Evolutionary conservation across 2,329 filamentous ascomycete species (phyloP).

Genomic region (Botrytis medusae): DNA sequence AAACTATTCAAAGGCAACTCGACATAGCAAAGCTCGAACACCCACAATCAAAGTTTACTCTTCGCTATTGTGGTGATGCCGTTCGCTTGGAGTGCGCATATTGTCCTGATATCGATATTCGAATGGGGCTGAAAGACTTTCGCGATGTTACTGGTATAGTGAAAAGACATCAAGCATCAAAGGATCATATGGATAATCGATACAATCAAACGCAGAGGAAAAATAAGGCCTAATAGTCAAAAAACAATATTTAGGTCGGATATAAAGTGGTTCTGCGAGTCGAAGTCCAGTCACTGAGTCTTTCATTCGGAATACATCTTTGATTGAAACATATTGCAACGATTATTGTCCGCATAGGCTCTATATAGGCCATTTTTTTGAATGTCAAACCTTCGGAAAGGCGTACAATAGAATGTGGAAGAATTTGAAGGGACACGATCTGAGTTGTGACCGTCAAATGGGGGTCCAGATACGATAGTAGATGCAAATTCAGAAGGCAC

Average conservation of each 20-base stretch:
- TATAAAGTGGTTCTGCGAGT: not conserved
- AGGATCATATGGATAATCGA: not conserved
- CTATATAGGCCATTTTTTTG: not conserved
- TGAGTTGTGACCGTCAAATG: not conserved
- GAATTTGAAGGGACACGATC: not conserved
- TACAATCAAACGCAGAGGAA: not conserved
- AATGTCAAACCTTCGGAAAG: too few relatives aligned
- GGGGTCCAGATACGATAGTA: too few relatives aligned
- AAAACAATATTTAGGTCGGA: not conserved
- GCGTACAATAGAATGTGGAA: not conserved
- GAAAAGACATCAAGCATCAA: not conserved
- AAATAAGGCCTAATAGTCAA: not conserved
- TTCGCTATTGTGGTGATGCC: too few relatives aligned
- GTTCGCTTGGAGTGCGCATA: not conserved
- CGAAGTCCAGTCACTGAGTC: not conserved
- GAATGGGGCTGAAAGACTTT: not conserved
- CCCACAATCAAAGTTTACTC: not conserved
- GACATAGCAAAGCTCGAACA: not conserved
- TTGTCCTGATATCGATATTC: not conserved
- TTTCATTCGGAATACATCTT: fast-evolving
- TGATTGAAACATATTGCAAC: not conserved
- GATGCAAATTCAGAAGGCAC: not conserved
- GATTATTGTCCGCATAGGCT: too few relatives aligned
- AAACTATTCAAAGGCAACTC: not conserved
- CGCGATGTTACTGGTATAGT: not conserved